Percentiles rank a stretch among this genome's conserved stretches.
Conservation (phyloP, 192 early-diverging fungal species). For the Chytriomyces sp. region DNA sequence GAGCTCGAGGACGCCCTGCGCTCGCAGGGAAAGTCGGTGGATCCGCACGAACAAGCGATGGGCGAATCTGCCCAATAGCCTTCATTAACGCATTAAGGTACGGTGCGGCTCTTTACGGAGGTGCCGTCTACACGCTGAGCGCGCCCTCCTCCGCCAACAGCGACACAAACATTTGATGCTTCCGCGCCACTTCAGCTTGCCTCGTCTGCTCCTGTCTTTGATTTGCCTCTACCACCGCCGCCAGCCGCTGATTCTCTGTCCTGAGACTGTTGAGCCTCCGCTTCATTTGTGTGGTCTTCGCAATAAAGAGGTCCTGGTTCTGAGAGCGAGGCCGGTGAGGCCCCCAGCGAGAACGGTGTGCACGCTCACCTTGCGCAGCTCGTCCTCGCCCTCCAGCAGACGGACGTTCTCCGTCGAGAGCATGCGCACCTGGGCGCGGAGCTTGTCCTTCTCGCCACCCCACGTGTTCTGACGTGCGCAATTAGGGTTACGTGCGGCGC, state of each 20-base stretch:
- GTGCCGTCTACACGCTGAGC: not conserved
- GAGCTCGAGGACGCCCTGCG: not conserved
- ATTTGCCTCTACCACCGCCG: conserved; percentile 19
- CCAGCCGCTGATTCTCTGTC: conserved; percentile 17
- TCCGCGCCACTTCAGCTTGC: conserved; percentile 22
- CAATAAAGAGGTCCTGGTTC: conserved; percentile 26
- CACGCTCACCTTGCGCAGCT: conserved; percentile 1
- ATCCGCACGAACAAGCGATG: too few species aligned
- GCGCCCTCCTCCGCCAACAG: conserved; percentile 18
- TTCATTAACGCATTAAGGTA: too few species aligned
- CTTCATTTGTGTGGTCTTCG: conserved; percentile 29
- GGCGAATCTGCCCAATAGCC: too few species aligned
- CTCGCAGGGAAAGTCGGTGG: conserved; percentile 2
- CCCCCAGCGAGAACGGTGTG: not conserved
- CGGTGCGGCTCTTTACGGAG: not conserved
- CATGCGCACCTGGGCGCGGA: conserved; percentile 18
- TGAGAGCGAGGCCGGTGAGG: not conserved
- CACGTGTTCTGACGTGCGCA: conserved; percentile 20
- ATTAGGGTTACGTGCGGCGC: not conserved
- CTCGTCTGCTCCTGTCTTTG: conserved; percentile 12
- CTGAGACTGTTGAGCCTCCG: conserved; percentile 13
- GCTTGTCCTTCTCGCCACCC: conserved; percentile 11
- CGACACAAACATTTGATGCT: conserved; percentile 29
- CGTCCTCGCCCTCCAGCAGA: conserved; percentile 6
- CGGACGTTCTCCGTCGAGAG: conserved; percentile 23